A percentile compares a stretch with the other conserved stretches of the same genome.
Conservation (phyloP, 208 protist species). For the Naegleria gruberi region DNA sequence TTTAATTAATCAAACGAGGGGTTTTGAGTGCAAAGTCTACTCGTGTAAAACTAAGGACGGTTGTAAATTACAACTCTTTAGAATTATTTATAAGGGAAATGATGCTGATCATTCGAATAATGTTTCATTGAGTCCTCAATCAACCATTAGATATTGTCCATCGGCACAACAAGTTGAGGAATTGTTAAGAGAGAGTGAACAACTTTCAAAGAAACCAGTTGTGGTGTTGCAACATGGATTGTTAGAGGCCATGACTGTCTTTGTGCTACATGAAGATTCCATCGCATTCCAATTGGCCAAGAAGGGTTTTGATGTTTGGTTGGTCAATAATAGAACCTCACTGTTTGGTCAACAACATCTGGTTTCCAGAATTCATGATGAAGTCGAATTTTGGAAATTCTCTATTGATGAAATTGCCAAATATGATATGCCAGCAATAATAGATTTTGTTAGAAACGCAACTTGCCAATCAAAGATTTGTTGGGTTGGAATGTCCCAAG, state of each 20-base stretch:
- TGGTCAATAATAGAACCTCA: constrained; percentile 34
- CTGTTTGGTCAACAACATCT: constrained; percentile 4
- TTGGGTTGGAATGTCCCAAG: constrained; percentile 36
- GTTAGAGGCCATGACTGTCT: not conserved
- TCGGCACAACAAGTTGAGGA: not conserved
- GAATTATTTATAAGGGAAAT: not conserved
- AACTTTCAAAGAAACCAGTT: not conserved
- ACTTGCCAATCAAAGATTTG: constrained; percentile 13
- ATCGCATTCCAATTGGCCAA: not conserved
- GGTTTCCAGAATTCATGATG: not conserved
- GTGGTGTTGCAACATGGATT: constrained; percentile 17
- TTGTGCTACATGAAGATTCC: not conserved
- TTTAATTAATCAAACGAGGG: not conserved
- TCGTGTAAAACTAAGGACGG: not conserved
- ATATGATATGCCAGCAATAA: constrained; percentile 37
- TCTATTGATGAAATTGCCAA: constrained; percentile 29
- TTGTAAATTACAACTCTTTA: not conserved
- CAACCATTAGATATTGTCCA: not conserved
- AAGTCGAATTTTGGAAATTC: constrained; percentile 23
- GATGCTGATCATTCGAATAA: not conserved
- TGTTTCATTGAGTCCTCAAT: not conserved
- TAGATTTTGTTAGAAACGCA: constrained; percentile 22
- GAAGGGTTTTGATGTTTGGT: constrained; percentile 35
- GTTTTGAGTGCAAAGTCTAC: not conserved
- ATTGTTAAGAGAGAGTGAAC: not conserved